A percentile compares a stretch with the other conserved stretches of the same genome.
phyloP scores from a whole-genome alignment of 495 filamentous ascomycete species.

The Lepraria neglecta region DNA sequence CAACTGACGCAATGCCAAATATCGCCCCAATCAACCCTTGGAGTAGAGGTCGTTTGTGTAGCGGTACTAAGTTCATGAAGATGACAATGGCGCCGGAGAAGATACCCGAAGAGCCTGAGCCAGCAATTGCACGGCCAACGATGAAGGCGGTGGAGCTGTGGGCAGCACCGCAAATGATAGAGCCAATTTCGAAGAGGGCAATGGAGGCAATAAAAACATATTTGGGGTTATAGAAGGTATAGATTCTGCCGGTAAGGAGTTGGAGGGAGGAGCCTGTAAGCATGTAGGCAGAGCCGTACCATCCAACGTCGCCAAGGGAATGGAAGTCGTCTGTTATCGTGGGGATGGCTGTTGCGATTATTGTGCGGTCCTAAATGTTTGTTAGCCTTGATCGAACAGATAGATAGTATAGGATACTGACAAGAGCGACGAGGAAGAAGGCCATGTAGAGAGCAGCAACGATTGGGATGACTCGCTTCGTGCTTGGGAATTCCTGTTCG shows the following conservation, averaged over 20 bases:
- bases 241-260: conserved; percentile 67
- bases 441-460: conserved; percentile 32
- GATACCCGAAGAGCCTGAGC: conserved; percentile 46
- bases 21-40: conserved; percentile 41
- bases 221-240: conserved; percentile 65
- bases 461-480: conserved; percentile 24
- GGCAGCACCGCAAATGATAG: conserved; percentile 64
- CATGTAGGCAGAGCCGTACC: conserved; percentile 61
- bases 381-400: neutral
- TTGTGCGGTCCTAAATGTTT: conserved; percentile 19
- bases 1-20: conserved; percentile 52
- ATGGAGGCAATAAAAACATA: conserved; percentile 46
- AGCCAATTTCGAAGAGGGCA: conserved; percentile 55
- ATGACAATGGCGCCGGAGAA: conserved; percentile 49
- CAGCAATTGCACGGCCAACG: conserved; percentile 51
- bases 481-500: conserved; percentile 26
- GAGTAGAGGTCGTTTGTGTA: conserved; percentile 45
- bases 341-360: conserved; percentile 44
- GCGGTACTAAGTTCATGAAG: conserved; percentile 50
- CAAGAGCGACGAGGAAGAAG: conserved; percentile 36
- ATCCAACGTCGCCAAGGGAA: conserved; percentile 57
- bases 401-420: conserved; percentile 9
- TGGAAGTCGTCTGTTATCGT: conserved; percentile 65
- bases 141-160: conserved; percentile 65
- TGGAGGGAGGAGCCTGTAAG: conserved; percentile 63